Percentiles rank a stretch among this genome's conserved stretches.
These are phyloP conservation scores for Ascoidea tarda DNA, from an alignment of 805 yeast species.

Conservation along the genomic window DNA sequence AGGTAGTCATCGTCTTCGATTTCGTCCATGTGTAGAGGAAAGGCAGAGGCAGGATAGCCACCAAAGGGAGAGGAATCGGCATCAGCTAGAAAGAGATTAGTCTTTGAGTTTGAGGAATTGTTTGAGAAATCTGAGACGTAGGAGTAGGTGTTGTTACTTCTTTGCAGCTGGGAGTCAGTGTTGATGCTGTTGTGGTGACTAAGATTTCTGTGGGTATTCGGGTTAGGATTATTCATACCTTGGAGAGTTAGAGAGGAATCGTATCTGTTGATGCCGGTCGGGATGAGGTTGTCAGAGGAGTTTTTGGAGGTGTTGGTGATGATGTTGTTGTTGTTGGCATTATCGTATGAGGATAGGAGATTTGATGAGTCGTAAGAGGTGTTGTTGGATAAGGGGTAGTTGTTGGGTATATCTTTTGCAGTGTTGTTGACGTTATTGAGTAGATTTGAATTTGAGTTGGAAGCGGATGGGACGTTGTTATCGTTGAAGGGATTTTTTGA, in stretches of 20 bases:
- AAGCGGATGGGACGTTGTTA: background rate
- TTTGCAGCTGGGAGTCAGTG: background rate
- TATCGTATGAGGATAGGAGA: background rate
- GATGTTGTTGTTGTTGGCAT: no score
- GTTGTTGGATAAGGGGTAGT: background rate
- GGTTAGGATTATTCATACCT: constrained; percentile 18
- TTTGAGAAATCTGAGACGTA: constrained; percentile 9
- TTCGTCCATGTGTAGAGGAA: constrained; percentile 84
- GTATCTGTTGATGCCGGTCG: constrained; percentile 37
- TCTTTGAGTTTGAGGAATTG: constrained; percentile 13
- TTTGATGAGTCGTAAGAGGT: background rate
- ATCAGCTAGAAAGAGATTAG: constrained; percentile 32
- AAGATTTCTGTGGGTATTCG: constrained; percentile 6
- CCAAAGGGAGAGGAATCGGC: constrained; percentile 85
- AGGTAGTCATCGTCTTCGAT: constrained; percentile 90
- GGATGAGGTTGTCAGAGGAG: background rate
- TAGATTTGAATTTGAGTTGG: background rate
- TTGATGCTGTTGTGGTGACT: background rate
- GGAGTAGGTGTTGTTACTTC: constrained; percentile 4
- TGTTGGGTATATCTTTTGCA: background rate
- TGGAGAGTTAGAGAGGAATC: constrained; percentile 21
- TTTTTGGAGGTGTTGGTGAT: background rate
- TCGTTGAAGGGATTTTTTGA: background rate
- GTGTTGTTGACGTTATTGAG: background rate
- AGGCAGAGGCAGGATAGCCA: constrained; percentile 87